Base-by-base conservation (phyloP, 2,329 filamentous ascomycete genomes). In the Escovopsis sp. region DNA sequence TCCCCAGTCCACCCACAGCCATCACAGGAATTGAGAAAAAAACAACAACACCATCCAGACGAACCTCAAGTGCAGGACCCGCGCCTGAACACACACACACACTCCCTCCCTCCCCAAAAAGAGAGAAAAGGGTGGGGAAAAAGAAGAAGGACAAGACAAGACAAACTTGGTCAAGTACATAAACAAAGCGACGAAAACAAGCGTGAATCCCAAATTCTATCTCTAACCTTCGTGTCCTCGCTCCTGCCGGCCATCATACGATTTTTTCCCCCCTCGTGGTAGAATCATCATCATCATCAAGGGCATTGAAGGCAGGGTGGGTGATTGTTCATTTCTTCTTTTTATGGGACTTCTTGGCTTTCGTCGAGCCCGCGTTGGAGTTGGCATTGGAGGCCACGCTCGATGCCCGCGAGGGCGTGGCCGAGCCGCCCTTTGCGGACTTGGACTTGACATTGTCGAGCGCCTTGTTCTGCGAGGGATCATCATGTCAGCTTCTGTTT, bases 361-460 rank as follows among this genome's bases (percentile, higher is more conserved):
- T 77, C 54, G 74, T 71, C 56, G 71, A 74, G 39, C 66, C 57
- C 53, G 63, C 46, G 42, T 53, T 51, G 5, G 81, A 82, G 32
- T 70, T 72, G 36, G 74, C 33, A n/a, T 43, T 84, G 1, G 88
- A 94, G 29, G 76, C 78, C 24, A 95, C 86, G 58, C 91, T 96
- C 5, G 81, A 89, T 13, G 88, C 88, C 48, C 91, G 75, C 16
- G 88, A 95, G 0, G 81, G 83, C 5, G 79, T 72, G 5, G 81
- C 74, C 1, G 87, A 91, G 43, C 75, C 83, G 39, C 76, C 73
- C 60, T 88, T 91, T 63, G 76, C 84, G 44, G 71, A 76, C 43
- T 95, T 95, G 56, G 71, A 77, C 40, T 95, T 95, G 56, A 94
- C 77, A 37, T 80, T 84, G 52, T 95, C 91, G 38, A 95, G 74